Percentiles rank a stretch among this genome's conserved stretches.
phyloP scores from a whole-genome alignment of 1,284 basidiomycete species.

The Melampsora americana region DNA sequence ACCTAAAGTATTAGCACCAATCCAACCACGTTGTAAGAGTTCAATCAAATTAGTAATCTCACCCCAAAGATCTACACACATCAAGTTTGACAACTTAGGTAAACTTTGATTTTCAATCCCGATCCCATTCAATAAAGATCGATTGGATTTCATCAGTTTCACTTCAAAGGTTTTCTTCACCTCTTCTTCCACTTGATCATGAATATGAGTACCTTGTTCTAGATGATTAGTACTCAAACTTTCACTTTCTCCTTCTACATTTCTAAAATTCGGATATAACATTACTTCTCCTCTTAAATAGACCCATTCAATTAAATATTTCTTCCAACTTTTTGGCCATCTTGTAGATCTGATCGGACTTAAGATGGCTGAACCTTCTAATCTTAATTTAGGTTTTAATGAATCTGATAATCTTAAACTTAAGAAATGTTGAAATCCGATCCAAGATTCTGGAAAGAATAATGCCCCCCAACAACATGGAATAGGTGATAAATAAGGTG shows the following conservation, averaged over 20 bases:
- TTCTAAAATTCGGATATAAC: slow-evolving; percentile 74
- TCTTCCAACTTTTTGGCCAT: slow-evolving; percentile 78
- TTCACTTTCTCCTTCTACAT: slow-evolving; percentile 55
- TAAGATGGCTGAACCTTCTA: slow-evolving; percentile 61
- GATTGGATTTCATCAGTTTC: slow-evolving; percentile 61
- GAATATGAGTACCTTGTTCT: slow-evolving; percentile 74
- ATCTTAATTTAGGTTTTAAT: background rate
- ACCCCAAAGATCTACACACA: slow-evolving; percentile 69
- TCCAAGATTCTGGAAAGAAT: slow-evolving; percentile 80
- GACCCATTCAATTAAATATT: slow-evolving; percentile 76
- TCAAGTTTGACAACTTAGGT: slow-evolving; percentile 62
- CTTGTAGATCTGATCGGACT: slow-evolving; percentile 70
- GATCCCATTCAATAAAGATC: slow-evolving; percentile 46
- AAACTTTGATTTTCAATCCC: slow-evolving; percentile 57
- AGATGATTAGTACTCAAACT: slow-evolving; percentile 80
- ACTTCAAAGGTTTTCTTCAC: slow-evolving; percentile 66
- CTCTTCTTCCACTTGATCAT: slow-evolving; percentile 48
- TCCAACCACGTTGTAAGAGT: slow-evolving; percentile 57
- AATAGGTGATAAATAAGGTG: slow-evolving; percentile 74
- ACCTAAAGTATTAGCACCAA: slow-evolving; percentile 46
- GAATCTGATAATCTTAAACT: slow-evolving; percentile 59
- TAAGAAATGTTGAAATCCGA: slow-evolving; percentile 74
- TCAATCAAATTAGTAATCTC: slow-evolving; percentile 58
- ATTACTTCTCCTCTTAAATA: slow-evolving; percentile 75
- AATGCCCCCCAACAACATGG: slow-evolving; percentile 84